Evolutionary conservation across 2,329 filamentous ascomycete genomes (phyloP).

Genomic region (Claviceps africana): DNA sequence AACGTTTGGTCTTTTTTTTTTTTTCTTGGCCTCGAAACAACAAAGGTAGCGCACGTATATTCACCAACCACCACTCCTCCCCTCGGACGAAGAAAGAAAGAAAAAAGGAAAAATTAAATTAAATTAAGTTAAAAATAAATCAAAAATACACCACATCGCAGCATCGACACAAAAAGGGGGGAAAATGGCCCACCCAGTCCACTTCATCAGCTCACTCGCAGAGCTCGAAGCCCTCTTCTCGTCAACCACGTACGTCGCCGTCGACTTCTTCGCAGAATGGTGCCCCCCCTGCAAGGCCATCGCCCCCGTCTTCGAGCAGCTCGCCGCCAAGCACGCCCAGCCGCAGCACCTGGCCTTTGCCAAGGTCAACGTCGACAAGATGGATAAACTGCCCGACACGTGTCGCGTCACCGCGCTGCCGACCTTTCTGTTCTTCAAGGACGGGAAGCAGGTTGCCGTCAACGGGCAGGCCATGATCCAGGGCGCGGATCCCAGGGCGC

Average conservation of each 20-base stretch:
- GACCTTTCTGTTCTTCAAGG: conserved; percentile 79
- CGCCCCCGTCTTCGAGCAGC: conserved; percentile 38
- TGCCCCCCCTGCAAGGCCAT: conserved; percentile 36
- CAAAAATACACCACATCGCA: background rate
- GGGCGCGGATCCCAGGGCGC: conserved; percentile 18
- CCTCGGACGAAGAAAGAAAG: too few species aligned
- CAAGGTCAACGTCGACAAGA: conserved; percentile 12
- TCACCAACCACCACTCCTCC: too few species aligned
- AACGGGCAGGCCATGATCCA: conserved; percentile 19
- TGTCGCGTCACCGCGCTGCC: conserved; percentile 84
- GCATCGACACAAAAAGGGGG: background rate
- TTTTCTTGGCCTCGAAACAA: too few species aligned
- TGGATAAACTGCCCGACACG: conserved; percentile 37
- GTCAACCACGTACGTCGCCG: conserved; percentile 26
- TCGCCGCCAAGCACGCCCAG: conserved; percentile 13
- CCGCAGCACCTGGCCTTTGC: conserved; percentile 10
- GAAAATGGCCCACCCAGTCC: conserved; percentile 9
- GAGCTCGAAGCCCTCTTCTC: conserved; percentile 25
- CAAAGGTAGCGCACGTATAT: too few species aligned
- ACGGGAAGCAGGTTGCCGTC: conserved; percentile 33
- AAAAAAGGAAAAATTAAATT: too few species aligned
- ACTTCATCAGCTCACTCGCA: conserved; percentile 16
- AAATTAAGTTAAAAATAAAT: too few species aligned
- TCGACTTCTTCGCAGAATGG: conserved; percentile 39
- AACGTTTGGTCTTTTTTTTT: too few species aligned